Evolutionary conservation across 352 stramenopile species (phyloP).

Genomic region (Discostella stelligera): DNA sequence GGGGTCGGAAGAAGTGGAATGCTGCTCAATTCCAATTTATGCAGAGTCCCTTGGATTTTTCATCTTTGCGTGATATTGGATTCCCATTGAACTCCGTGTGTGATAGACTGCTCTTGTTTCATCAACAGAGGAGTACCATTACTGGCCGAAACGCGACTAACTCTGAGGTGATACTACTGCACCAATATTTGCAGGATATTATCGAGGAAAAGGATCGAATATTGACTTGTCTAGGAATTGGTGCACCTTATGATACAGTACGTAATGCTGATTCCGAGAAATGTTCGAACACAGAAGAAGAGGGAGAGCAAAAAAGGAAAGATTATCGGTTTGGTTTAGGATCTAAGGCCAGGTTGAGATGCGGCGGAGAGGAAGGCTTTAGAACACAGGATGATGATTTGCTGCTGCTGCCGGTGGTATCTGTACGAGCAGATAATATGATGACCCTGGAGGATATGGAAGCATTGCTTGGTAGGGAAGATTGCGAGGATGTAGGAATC

Average conservation of each 20-base stretch:
- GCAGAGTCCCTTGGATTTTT: slow-evolving; percentile 26
- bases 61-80: slow-evolving; percentile 27
- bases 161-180: slow-evolving; percentile 2
- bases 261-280: not conserved
- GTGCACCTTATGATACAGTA: not conserved
- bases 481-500: not conserved
- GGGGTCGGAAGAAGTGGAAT: slow-evolving; percentile 36
- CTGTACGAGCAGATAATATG: slow-evolving; percentile 5
- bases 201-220: slow-evolving; percentile 37
- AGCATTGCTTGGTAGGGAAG: slow-evolving; percentile 40
- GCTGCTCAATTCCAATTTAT: slow-evolving; percentile 20
- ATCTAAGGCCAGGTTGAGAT: not conserved
- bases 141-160: not conserved
- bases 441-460: slow-evolving; percentile 63
- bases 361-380: no score
- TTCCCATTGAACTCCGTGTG: slow-evolving; percentile 65
- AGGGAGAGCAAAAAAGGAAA: not conserved
- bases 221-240: slow-evolving; percentile 12
- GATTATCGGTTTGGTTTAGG: not conserved
- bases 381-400: slow-evolving; percentile 7
- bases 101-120: slow-evolving; percentile 39
- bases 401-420: not conserved
- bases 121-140: slow-evolving; percentile 4
- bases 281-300: not conserved
- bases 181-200: slow-evolving; percentile 9